phyloP scores from a whole-genome alignment of 2,329 filamentous ascomycete genomes.

The Penicillium hesseltinei region DNA sequence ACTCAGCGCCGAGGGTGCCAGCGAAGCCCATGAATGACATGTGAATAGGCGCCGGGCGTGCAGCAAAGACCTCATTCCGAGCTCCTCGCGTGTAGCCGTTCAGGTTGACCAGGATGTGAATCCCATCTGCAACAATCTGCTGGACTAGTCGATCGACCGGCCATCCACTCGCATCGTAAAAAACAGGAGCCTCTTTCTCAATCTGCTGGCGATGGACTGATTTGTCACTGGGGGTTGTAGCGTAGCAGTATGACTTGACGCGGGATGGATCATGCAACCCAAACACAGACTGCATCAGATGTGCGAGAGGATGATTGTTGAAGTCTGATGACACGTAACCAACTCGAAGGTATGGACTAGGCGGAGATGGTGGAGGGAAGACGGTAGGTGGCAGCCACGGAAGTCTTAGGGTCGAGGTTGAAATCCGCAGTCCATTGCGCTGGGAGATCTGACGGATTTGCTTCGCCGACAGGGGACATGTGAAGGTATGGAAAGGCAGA shows the following conservation, averaged over 20 bases:
- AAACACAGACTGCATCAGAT: conserved; percentile 98
- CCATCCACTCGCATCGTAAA: conserved; percentile 86
- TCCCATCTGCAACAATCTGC: conserved; percentile 81
- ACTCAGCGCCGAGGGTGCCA: conserved; percentile 91
- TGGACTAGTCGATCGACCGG: conserved; percentile 76
- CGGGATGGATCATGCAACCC: conserved; percentile 74
- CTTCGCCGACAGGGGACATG: conserved; percentile 84
- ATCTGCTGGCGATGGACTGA: conserved; percentile 90
- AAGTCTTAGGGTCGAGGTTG: conserved; percentile 79
- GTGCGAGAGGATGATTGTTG: conserved; percentile 95
- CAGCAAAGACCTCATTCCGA: conserved; percentile 96
- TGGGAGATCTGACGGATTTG: conserved; percentile 94
- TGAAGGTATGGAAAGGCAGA: conserved; percentile 96
- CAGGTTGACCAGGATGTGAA: conserved; percentile 95
- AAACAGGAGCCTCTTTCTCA: conserved; percentile 85
- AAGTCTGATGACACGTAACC: conserved; percentile 98
- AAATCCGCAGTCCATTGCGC: conserved; percentile 88
- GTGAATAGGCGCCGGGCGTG: conserved; percentile 88
- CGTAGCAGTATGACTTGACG: conserved; percentile 89
- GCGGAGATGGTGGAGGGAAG: conserved; percentile 80
- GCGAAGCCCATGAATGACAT: conserved; percentile 99
- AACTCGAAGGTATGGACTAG: conserved; percentile 78
- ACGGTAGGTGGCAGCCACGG: conserved; percentile 82
- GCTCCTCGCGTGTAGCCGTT: conserved; percentile 96
- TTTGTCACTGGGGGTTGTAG: conserved; percentile 85